Evolutionary conservation across 768 basidiomycete genomes (phyloP), one percentile per base, ranked within the genome.

Genomic region (Lenzites betulinus): DNA sequence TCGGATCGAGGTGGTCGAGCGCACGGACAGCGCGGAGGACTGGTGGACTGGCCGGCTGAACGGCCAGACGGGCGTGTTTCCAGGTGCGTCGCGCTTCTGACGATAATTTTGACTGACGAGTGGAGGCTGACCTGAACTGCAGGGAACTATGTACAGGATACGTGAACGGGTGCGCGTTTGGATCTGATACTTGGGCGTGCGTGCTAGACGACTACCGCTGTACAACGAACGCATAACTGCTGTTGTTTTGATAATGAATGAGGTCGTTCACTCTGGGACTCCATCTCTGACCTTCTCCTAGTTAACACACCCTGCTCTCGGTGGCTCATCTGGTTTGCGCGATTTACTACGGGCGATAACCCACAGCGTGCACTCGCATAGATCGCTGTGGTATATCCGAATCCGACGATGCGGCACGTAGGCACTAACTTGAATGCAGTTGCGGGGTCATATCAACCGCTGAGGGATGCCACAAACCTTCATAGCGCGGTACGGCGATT

Each of bases 41-140:
- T 98, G 95, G 95, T 98, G 96, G 96, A 97, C 95, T 26, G 95
- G 96, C 7, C 82, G 84, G 68, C 54, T 96, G 66, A 86, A 92
- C 64, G 94, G 94, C 7, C 71, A 73, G 62, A 85, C 92, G 71
- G 95, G 95, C 8, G 90, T 95, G 16, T 98, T 98, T 76, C 96
- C 95, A 56, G 92, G 91, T 83, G 76, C 71, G 74, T 76, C 20
- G 33, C 30, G 6, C 43, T 26, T 0, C 16, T 1, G 1, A 3
- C n/a, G 23, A 44, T 36, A 46, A 25, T 54, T 42, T 18, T 16
- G 3, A 20, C 16, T 22, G 20, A 20, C n/a, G 28, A 13, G 1
- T 23, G 23, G 22, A 33, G n/a, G n/a, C 39, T 54, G 26, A 43
- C 44, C 33, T 3, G 49, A 35, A 12, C 13, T 4, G 5, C 60